Evolutionary conservation across 2,329 filamentous ascomycete species (phyloP).

Genomic region (Fusarium bulbicola): DNA sequence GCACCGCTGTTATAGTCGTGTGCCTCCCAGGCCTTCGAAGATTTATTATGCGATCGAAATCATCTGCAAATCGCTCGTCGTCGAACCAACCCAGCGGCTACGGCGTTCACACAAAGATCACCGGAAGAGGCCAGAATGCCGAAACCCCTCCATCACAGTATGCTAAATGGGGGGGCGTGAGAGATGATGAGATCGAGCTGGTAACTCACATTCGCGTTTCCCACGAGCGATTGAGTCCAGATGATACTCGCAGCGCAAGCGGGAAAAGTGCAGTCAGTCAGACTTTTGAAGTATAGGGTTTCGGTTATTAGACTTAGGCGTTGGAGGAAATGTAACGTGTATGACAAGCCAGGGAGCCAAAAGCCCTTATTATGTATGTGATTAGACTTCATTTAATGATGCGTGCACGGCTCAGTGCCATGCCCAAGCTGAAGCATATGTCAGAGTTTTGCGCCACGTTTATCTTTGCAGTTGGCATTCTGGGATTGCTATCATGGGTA

Average conservation of each 20-base stretch:
- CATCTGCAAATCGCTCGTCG: background rate
- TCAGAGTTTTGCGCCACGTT: rapidly evolving
- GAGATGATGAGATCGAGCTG: conserved; percentile 14
- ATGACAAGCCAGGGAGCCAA: background rate
- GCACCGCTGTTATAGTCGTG: conserved; percentile 2
- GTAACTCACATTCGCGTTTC: conserved; percentile 9
- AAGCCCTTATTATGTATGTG: background rate
- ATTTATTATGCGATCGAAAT: background rate
- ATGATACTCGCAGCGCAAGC: background rate
- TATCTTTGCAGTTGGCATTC: background rate
- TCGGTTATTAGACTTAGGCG: background rate
- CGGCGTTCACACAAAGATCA: background rate
- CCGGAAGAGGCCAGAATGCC: background rate
- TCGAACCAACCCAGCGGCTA: background rate
- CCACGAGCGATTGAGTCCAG: background rate
- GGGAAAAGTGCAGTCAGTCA: background rate
- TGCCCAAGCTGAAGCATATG: background rate
- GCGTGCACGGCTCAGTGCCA: background rate
- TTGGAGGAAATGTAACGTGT: background rate
- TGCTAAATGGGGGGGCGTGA: conserved; percentile 11
- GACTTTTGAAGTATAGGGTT: background rate
- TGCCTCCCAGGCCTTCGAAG: conserved; percentile 7
- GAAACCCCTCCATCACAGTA: background rate
- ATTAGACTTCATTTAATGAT: background rate
- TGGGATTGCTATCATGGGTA: rapidly evolving